phyloP scores from a whole-genome alignment of 495 filamentous ascomycete species.

The Daldinia childiae region DNA sequence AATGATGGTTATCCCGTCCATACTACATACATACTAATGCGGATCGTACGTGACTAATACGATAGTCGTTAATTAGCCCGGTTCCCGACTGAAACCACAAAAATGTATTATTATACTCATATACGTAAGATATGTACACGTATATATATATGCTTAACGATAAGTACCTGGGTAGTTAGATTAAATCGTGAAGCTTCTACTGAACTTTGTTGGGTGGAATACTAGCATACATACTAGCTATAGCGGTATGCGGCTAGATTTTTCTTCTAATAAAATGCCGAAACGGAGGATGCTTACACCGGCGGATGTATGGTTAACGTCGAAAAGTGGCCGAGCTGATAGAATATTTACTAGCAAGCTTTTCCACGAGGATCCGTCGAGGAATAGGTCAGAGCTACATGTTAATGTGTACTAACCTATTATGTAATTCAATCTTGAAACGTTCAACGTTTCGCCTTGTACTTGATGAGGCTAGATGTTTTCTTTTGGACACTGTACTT shows the following conservation, averaged over 20 bases:
- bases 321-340: background rate
- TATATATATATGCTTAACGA: background rate
- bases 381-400: background rate
- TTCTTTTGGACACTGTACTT: no score
- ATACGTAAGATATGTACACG: background rate
- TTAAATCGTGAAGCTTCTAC: slow-evolving; percentile 14
- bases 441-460: background rate
- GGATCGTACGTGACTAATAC: background rate
- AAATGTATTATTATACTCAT: background rate
- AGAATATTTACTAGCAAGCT: background rate
- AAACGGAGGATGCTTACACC: background rate
- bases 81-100: background rate
- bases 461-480: no score
- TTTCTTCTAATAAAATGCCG: background rate
- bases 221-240: background rate
- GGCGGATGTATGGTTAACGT: background rate
- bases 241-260: background rate
- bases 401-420: background rate
- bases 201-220: background rate
- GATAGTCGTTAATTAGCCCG: background rate
- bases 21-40: background rate
- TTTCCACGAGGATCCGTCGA: background rate
- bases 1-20: background rate
- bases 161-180: background rate
- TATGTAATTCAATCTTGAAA: slow-evolving; percentile 1